A percentile compares a stretch with the other conserved stretches of the same genome.
Conservation (phyloP, 441 rosid genomes). For the Populus trichocarpa region DNA sequence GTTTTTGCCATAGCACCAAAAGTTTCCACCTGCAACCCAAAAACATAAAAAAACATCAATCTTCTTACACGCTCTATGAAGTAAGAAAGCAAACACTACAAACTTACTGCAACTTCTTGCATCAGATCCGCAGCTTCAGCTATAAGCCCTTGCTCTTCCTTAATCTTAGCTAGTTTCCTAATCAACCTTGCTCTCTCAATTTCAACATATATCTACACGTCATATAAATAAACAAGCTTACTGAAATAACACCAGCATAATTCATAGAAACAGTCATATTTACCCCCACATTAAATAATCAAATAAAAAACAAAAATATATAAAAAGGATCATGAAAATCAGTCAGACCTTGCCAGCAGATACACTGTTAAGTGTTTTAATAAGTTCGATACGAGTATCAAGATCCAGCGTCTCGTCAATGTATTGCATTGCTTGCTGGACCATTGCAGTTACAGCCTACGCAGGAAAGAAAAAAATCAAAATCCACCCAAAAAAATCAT, state of each 20-base stretch:
- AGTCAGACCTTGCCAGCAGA: slow-evolving; percentile 94
- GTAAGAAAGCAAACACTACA: background rate
- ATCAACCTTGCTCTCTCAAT: slow-evolving; percentile 93
- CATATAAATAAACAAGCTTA: background rate
- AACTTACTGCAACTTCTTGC: slow-evolving; percentile 97
- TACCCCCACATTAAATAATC: background rate
- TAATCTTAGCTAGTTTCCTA: slow-evolving; percentile 91
- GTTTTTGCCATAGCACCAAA: slow-evolving; percentile 99
- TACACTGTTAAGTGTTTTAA: slow-evolving; percentile 74
- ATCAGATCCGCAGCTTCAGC: slow-evolving; percentile 99
- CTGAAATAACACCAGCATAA: background rate
- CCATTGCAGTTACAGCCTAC: slow-evolving; percentile 95
- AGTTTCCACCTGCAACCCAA: slow-evolving; percentile 77
- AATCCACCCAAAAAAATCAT: background rate
- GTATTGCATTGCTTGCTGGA: slow-evolving; percentile 95
- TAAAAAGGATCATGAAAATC: background rate
- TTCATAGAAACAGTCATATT: background rate
- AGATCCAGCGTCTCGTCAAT: slow-evolving; percentile 92
- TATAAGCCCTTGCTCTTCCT: slow-evolving; percentile 87
- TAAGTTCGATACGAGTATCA: slow-evolving; percentile 84
- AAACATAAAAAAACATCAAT: slow-evolving; percentile 15
- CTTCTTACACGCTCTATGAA: background rate
- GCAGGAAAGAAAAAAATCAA: background rate
- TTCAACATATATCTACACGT: slow-evolving; percentile 83
- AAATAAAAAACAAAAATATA: background rate